A percentile compares a stretch with the other conserved stretches of the same genome.
Conservation (phyloP, 495 filamentous ascomycete genomes). For the Xylaria acuta region DNA sequence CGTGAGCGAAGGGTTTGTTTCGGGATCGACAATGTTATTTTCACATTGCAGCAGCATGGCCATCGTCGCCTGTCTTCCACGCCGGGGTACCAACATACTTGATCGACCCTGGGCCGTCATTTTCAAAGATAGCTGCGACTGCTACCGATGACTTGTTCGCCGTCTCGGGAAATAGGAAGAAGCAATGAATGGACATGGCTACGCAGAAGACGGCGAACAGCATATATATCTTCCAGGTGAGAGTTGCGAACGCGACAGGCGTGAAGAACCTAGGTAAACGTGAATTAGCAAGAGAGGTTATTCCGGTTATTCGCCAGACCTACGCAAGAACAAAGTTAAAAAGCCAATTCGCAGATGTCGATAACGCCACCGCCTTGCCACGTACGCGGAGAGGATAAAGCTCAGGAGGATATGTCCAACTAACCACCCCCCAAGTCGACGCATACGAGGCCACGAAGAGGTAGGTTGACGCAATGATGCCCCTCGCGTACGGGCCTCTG, state of each 20-base stretch:
- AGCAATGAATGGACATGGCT: conserved; percentile 74
- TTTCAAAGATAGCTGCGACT: conserved; percentile 72
- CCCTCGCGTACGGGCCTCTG: conserved; percentile 66
- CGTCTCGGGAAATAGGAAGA: conserved; percentile 84
- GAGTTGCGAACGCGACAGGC: conserved; percentile 74
- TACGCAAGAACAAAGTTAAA: conserved; percentile 78
- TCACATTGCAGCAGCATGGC: conserved; percentile 40
- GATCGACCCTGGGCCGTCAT: conserved; percentile 53
- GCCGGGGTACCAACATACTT: conserved; percentile 70
- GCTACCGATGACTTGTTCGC: conserved; percentile 83
- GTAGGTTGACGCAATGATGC: conserved; percentile 78
- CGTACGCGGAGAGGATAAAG: conserved; percentile 76
- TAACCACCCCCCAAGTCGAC: conserved; percentile 73
- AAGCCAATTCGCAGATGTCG: conserved; percentile 75
- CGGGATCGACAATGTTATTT: conserved; percentile 41
- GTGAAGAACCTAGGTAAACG: conserved; percentile 63
- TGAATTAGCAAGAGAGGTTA: not conserved
- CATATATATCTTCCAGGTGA: conserved; percentile 76
- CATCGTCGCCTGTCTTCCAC: conserved; percentile 67
- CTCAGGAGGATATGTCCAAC: conserved; percentile 80
- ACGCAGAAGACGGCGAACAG: conserved; percentile 80
- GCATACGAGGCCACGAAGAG: conserved; percentile 80
- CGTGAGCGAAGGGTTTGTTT: conserved; percentile 39
- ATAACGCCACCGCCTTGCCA: conserved; percentile 75
- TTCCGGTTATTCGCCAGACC: not conserved